Base-by-base conservation (phyloP, 2,329 filamentous ascomycete species). In the Sarocladiaceae sp. region DNA sequence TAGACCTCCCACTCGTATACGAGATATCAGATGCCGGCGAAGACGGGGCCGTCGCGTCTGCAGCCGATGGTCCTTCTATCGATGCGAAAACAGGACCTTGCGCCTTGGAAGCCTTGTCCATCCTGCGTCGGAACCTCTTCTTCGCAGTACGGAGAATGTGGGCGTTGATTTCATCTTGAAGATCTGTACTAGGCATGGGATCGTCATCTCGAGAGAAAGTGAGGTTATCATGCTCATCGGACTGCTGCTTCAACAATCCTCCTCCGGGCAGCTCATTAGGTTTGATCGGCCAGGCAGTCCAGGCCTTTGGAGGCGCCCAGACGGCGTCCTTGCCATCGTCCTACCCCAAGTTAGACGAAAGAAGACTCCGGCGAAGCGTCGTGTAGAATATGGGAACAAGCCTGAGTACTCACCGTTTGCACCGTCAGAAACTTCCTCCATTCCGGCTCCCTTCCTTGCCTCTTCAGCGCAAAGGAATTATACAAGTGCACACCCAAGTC, bases 271-370 rank as follows among this genome's bases (percentile, higher is more conserved):
- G 80, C 20, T 73, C 65, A 6, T 69, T 64, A 4, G 76, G 69
- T 16, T 72, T 71, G 56, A 94, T 61, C 4, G 91, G 91, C 91
- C 91, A 96, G 1, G 89, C 85, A 15, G 86, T 87, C 90, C 91
- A 96, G 4, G 58, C 51, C 47, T 74, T 78, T 0, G 76, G 70
- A 2, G 76, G 76, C 4, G 60, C 61, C 72, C 77, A 82, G 34
- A 64, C 52, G 2, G 45, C 51, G 6, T 64, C 50, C 26, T 57
- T 51, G 4, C 58, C 56, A 33, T 56, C 51, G 15, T 55, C 56
- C 62, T 64, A 33, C 15, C 2, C n/a, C 11, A 3, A 26, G 34
- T 39, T 4, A 39, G 34, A 15, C 15, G n/a, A 18, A 20, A 19
- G 15, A 35, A 35, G 13, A 7, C 26, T 9, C 26, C 26, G 26